A percentile compares a stretch with the other conserved stretches of the same genome.
Conservation (phyloP, 2,329 filamentous ascomycete species). For the Coniella lustricola region DNA sequence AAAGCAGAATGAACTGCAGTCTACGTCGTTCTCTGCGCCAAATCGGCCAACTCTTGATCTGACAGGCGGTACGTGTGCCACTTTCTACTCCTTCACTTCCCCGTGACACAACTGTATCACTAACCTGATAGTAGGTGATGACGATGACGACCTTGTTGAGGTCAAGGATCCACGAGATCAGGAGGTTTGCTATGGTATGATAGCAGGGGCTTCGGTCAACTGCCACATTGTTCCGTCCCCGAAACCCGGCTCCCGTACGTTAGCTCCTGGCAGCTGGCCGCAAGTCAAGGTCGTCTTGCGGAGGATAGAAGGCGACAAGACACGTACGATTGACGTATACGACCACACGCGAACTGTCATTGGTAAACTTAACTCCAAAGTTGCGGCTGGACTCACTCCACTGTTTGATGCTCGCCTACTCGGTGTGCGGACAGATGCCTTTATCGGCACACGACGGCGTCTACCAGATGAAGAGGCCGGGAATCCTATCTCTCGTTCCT, state of each 20-base stretch:
- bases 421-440: constrained; percentile 63
- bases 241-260: constrained; percentile 53
- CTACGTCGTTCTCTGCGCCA: constrained; percentile 17
- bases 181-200: constrained; percentile 74
- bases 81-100: background rate
- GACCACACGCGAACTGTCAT: constrained; percentile 68
- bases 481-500: constrained; percentile 50
- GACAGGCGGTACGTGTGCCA: constrained; percentile 38
- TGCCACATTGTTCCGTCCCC: constrained; percentile 62
- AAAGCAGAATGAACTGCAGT: constrained; percentile 39
- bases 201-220: constrained; percentile 61
- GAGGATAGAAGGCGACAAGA: constrained; percentile 47
- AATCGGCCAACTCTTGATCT: constrained; percentile 43
- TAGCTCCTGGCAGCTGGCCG: constrained; percentile 60
- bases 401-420: constrained; percentile 61
- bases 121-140: constrained; percentile 23
- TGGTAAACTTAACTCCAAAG: constrained; percentile 64
- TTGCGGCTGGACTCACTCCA: constrained; percentile 60
- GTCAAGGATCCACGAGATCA: constrained; percentile 55
- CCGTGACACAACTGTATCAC: background rate
- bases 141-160: constrained; percentile 53
- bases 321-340: constrained; percentile 60
- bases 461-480: constrained; percentile 58
- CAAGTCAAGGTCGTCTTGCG: constrained; percentile 66
- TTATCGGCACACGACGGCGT: constrained; percentile 61